These are phyloP conservation scores for Sclerotinia subarctica DNA, from an alignment of 2,329 filamentous ascomycete genomes.

Conservation along the genomic window DNA sequence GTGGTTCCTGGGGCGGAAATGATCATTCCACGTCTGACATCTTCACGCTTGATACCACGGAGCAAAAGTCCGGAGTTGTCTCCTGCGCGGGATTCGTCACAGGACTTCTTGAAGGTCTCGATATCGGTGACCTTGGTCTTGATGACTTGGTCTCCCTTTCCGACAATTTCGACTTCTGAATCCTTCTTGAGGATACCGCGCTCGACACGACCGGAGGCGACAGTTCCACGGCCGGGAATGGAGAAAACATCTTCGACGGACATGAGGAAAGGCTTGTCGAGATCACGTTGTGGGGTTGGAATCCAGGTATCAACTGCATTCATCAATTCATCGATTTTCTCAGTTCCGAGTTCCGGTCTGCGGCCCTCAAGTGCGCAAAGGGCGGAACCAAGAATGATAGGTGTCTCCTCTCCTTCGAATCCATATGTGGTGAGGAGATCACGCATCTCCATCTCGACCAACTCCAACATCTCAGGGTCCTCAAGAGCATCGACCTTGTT, in stretches of 20 bases:
- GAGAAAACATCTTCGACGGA: slow-evolving; percentile 93
- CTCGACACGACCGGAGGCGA: slow-evolving; percentile 95
- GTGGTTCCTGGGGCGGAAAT: slow-evolving; percentile 77
- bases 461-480: slow-evolving; percentile 98
- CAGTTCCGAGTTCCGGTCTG: slow-evolving; percentile 77
- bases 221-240: slow-evolving; percentile 90
- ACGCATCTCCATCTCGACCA: slow-evolving; percentile 99
- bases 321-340: slow-evolving; percentile 90
- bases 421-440: slow-evolving; percentile 90
- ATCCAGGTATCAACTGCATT: slow-evolving; percentile 93
- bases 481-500: slow-evolving; percentile 99
- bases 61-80: slow-evolving; percentile 98
- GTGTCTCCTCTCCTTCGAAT: slow-evolving; percentile 97
- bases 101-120: slow-evolving; percentile 99
- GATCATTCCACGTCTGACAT: slow-evolving; percentile 93
- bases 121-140: slow-evolving; percentile 99
- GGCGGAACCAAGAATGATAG: slow-evolving; percentile 94
- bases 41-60: slow-evolving; percentile 93
- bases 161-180: slow-evolving; percentile 88
- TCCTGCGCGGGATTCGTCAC: slow-evolving; percentile 91
- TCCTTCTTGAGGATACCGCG: slow-evolving; percentile 93
- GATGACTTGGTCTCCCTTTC: slow-evolving; percentile 76
- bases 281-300: slow-evolving; percentile 86
- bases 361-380: slow-evolving; percentile 89
- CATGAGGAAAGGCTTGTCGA: slow-evolving; percentile 99